A percentile compares a stretch with the other conserved stretches of the same genome.
These are phyloP conservation scores for Hagleromyces aurorensis DNA, from an alignment of 805 yeast genomes.

Conservation along the genomic window DNA sequence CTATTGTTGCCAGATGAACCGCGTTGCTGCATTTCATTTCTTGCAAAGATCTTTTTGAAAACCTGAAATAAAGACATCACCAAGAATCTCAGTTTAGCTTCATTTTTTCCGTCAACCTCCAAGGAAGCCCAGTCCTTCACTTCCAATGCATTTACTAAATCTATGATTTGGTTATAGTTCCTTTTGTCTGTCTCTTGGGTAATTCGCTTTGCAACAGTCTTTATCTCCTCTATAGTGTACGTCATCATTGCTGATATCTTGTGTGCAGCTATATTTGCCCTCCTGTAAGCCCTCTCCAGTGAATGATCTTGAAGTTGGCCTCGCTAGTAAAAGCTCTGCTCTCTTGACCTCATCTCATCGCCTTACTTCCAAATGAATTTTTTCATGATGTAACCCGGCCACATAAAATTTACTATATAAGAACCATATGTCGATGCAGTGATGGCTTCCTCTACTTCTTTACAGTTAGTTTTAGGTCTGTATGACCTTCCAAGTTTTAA, in stretches of 20 bases:
- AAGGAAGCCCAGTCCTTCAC: slow-evolving; percentile 6
- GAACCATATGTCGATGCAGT: too few relatives aligned
- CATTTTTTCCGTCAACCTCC: slow-evolving; percentile 11
- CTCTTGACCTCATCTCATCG: slow-evolving; percentile 18
- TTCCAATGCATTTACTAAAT: slow-evolving; percentile 19
- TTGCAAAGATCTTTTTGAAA: slow-evolving; percentile 26
- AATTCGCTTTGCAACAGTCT: slow-evolving; percentile 22
- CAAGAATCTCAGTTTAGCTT: slow-evolving; percentile 22
- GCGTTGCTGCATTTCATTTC: slow-evolving; percentile 19
- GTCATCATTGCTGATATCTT: slow-evolving; percentile 9
- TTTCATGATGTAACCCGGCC: slow-evolving; percentile 3
- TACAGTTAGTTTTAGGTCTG: not conserved
- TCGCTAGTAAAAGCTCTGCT: too few relatives aligned
- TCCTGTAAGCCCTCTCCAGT: not conserved
- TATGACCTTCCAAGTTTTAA: slow-evolving; percentile 35
- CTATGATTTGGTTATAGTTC: slow-evolving; percentile 28
- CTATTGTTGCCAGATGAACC: too few relatives aligned
- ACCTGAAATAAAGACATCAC: slow-evolving; percentile 27
- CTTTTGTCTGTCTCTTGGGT: slow-evolving; percentile 23
- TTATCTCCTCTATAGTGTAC: slow-evolving; percentile 22
- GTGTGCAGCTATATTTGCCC: not conserved
- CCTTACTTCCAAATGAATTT: slow-evolving; percentile 3
- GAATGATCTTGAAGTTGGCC: too few relatives aligned
- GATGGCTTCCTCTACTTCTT: not conserved
- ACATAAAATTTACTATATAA: too few relatives aligned